These are phyloP conservation scores for Passiflora organensis DNA, from an alignment of 345 rosid genomes.

Conservation along the genomic window DNA sequence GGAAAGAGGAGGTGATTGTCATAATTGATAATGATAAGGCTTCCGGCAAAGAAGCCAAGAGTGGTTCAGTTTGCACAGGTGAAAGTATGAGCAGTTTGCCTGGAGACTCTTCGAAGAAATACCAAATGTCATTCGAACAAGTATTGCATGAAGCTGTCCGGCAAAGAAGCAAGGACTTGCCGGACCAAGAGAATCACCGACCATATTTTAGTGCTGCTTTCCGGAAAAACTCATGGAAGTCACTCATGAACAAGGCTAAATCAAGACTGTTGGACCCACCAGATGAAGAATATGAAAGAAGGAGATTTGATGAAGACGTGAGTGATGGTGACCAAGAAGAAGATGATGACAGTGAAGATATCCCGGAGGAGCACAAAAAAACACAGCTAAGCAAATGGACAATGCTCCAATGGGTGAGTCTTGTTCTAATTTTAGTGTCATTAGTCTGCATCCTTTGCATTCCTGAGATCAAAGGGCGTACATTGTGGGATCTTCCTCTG, in stretches of 20 bases:
- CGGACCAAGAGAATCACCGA: constrained; percentile 2
- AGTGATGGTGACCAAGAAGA: constrained; percentile 4
- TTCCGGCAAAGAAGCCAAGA: constrained; percentile 6
- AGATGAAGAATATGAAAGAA: constrained; percentile 16
- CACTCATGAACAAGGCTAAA: constrained; percentile 28
- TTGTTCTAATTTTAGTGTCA: constrained; percentile 25
- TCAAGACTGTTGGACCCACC: constrained; percentile 46
- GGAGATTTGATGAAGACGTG: constrained; percentile 3
- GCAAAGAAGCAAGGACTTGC: constrained; percentile 12
- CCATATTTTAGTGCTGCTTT: background rate
- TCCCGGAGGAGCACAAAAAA: constrained; percentile 26
- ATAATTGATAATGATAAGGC: constrained; percentile 13
- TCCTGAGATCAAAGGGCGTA: constrained; percentile 21
- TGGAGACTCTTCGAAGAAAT: constrained; percentile 17
- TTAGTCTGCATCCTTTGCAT: constrained; percentile 28
- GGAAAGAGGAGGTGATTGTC: constrained; percentile 21
- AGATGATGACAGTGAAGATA: constrained; percentile 27
- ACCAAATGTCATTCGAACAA: constrained; percentile 27
- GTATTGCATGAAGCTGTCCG: constrained; percentile 22
- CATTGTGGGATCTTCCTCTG: constrained; percentile 39
- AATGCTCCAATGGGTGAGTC: constrained; percentile 29
- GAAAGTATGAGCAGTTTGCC: constrained; percentile 7
- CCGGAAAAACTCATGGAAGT: constrained; percentile 27
- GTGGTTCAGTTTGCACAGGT: constrained; percentile 10
- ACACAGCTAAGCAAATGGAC: constrained; percentile 14